Evolutionary conservation across 2,329 filamentous ascomycete genomes (phyloP).

Genomic region (Plectosphaerella cucumerina): DNA sequence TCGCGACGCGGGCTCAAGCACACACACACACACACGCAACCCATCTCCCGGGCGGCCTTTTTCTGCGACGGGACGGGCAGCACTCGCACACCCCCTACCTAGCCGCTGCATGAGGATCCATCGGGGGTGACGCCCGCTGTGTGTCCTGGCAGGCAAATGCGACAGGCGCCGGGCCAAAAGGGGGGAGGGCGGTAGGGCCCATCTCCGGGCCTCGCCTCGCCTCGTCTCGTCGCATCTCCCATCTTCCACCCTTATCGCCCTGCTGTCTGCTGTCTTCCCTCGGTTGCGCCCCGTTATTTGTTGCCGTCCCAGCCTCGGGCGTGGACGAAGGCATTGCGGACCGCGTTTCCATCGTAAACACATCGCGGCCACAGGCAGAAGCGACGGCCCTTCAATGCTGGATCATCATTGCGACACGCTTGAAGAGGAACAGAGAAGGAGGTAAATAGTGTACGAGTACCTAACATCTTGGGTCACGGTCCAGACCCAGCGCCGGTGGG

Average conservation of each 20-base stretch:
- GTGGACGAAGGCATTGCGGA: neutral
- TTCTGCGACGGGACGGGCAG: too few relatives aligned
- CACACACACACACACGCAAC: too few relatives aligned
- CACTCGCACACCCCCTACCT: too few relatives aligned
- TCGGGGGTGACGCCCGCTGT: too few relatives aligned
- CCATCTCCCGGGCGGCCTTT: neutral
- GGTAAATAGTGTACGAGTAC: too few relatives aligned
- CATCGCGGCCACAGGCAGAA: too few relatives aligned
- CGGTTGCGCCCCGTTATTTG: neutral
- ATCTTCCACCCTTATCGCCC: neutral
- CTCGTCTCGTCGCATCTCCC: neutral
- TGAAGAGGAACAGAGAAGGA: neutral
- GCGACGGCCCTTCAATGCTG: too few relatives aligned
- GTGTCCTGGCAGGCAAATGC: neutral
- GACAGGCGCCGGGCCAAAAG: too few relatives aligned
- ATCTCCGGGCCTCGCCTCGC: neutral
- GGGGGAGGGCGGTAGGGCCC: too few relatives aligned
- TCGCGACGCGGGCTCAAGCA: neutral
- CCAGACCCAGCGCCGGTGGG: too few relatives aligned
- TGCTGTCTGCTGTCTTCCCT: neutral
- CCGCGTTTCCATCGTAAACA: neutral
- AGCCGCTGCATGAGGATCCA: too few relatives aligned
- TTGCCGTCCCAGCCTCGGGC: neutral
- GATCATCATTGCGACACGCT: neutral
- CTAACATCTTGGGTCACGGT: too few relatives aligned